These are phyloP conservation scores for Micractinium conductrix DNA, from an alignment of 139 green algal genomes.

Conservation along the genomic window DNA sequence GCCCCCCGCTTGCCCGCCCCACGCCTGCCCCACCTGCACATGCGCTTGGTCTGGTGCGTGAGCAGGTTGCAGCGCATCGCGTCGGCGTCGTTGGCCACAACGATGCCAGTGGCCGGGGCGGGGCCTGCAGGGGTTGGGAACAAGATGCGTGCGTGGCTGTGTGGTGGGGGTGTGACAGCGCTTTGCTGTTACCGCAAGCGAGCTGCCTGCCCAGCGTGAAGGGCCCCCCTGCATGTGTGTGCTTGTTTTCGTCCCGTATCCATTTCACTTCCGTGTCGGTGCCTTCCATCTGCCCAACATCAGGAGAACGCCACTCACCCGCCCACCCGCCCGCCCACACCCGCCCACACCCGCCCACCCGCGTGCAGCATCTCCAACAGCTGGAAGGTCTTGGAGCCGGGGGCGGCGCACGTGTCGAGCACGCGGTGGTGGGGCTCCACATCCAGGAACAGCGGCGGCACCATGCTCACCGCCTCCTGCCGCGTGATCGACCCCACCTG, in stretches of 20 bases:
- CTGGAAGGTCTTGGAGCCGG: constrained; percentile 98
- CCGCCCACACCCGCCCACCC: background rate
- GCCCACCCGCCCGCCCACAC: no score
- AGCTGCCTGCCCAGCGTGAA: no score
- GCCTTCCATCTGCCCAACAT: no score
- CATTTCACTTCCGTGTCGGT: no score
- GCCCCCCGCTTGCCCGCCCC: background rate
- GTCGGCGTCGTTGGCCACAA: constrained; percentile 98
- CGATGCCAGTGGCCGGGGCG: constrained; percentile 67
- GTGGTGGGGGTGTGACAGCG: no score
- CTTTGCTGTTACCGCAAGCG: no score
- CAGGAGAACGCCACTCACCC: no score
- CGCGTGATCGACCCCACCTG: constrained; percentile 91
- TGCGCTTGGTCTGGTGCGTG: constrained; percentile 96
- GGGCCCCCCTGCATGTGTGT: no score
- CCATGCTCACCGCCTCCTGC: constrained; percentile 99
- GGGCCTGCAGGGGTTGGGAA: constrained; percentile 9
- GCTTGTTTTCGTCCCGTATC: no score
- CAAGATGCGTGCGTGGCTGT: no score
- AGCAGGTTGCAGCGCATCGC: constrained; percentile 97
- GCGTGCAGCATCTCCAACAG: constrained; percentile 93
- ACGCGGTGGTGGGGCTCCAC: constrained; percentile 94
- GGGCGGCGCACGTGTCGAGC: constrained; percentile 98
- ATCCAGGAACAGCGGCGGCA: constrained; percentile 96
- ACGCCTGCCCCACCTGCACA: constrained; percentile 55